Evolutionary conservation across 352 stramenopile species (phyloP), one percentile per base, ranked within the genome.

Genomic region (Ophiocytium majus): DNA sequence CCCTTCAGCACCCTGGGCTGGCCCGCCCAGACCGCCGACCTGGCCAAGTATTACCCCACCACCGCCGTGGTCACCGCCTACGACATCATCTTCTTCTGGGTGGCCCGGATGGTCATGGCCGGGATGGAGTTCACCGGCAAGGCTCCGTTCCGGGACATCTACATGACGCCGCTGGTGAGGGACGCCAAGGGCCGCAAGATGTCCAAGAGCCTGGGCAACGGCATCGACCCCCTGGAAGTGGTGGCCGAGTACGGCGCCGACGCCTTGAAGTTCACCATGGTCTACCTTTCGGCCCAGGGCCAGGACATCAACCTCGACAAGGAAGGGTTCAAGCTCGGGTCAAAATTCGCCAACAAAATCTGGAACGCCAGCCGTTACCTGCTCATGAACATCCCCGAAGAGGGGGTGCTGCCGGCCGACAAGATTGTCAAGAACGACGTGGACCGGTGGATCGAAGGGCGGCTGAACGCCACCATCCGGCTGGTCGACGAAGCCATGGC

Each of bases 51-150:
- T 84, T 99, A 98, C 90, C 97, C 97, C 31, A 95, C 94, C 36
- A 95, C 97, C 66, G 90, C 98, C 83, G 90, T 99, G 35, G 98
- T 99, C 89, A 99, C 98, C n/a, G 98, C 97, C 10, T 98, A 98
- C 87, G 98, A 99, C 91, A 99, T 99, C 90, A 88, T 99, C 23
- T 99, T 99, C 91, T 99, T 99, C 90, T 99, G 98, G 98, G 97
- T 99, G 63, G 97, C 96, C 36, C 94, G 75, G 5, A 81, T 81
- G 75, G 75, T 93, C 17, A 97, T 97, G 93, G 94, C 99, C 91
- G 95, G 95, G 80, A 93, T 98, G 81, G 97, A 99, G 89, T 92
- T 99, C 14, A 98, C 95, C 33, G 96, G 94, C 36, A 95, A 98
- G 85, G 92, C 97, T 86, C 97, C 97, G 34, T 99, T 99, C 91